Base-by-base conservation (phyloP, 352 stramenopile species). In the Peronospora farinosa region DNA sequence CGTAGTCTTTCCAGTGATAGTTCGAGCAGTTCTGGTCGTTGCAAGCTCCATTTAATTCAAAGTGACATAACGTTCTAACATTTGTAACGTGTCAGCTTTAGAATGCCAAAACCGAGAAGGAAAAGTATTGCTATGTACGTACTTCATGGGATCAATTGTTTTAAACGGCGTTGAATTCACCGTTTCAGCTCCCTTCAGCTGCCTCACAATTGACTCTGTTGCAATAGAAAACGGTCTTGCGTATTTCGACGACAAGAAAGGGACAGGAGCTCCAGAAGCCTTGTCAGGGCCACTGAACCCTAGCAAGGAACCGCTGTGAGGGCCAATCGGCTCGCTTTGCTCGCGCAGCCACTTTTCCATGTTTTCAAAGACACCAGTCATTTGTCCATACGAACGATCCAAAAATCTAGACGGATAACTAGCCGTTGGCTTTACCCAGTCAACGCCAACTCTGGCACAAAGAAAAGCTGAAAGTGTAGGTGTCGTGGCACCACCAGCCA, bases 31-130 rank as follows among this genome's bases (percentile, higher is more conserved):
- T 85, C 2, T 69, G 58, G 35, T 91, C 80, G 27, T 88, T 88
- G 60, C 80, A 91, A 25, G 83, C 69, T 6, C 80, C 80, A 36
- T 79, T 84, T 30, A 88, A 54, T 23, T 91, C 80, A 47, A 74
- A 91, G 21, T 80, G 67, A 51, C 80, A 91, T 30, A 88, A 38
- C 19, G 83, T 64, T 53, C 80, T 91, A 44, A 9, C 47, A 28
- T 17, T n/a, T 21, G 19, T 16, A 45, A 40, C 13, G 52, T 5
- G 10, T 30, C 15, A 33, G 13, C 15, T 36, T 65, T 54, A 54
- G 10, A 61, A 40, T 40, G 5, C 5, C 6, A n/a, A 36, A 40
- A n/a, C n/a, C n/a, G n/a, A n/a, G n/a, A 19, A 50, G 33, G 6
- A n/a, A 57, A 11, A 33, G 16, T 9, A 30, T 33, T 27, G 13